Base-by-base conservation (phyloP, 768 basidiomycete species). In the Pisolithus orientalis region DNA sequence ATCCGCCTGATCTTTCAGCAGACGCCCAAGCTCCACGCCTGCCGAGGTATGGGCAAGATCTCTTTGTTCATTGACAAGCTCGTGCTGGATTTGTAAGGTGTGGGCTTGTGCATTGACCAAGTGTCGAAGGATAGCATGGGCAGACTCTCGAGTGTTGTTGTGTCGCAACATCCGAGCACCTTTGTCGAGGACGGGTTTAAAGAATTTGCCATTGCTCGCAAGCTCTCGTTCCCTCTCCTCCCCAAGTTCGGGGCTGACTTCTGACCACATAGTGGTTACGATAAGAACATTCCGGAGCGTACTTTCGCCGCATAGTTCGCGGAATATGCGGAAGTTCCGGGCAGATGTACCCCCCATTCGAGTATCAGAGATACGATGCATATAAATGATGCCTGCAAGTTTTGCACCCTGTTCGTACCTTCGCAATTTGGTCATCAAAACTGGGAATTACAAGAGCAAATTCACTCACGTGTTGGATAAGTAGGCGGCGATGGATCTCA, bases 231-330 rank as follows among this genome's bases (percentile, higher is more conserved):
- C 80, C 25, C 80, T 68, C 4, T 64, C 64, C 52, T 69, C 61
- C 4, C 75, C 77, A 16, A 71, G 29, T 44, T 67, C 66, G 39
- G 57, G 59, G 44, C 64, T 65, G 38, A 78, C 71, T 51, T 70
- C 65, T 4, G 68, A 72, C 79, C 80, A 80, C 76, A 76, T 80
- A 39, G 70, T 81, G 39, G 80, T 80, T 43, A 74, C 74, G 53
- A 82, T 72, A 28, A 77, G 67, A 21, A 82, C 77, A 53, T 75
- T 80, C 38, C 69, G 64, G 49, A 82, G 73, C 13, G 75, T 69
- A 39, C 50, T 66, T 17, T 77, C 74, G 10, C 81, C 80, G 55
- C 80, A 82, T 11, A 82, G 69, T 50, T 76, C 70, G 44, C 73
- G 66, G 62, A 82, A 80, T 64, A 80, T 72, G 38, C 70, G 69